A percentile compares a stretch with the other conserved stretches of the same genome.
Evolutionary conservation across 2,329 filamentous ascomycete species (phyloP).

Genomic region (Verticillium klebahnii): DNA sequence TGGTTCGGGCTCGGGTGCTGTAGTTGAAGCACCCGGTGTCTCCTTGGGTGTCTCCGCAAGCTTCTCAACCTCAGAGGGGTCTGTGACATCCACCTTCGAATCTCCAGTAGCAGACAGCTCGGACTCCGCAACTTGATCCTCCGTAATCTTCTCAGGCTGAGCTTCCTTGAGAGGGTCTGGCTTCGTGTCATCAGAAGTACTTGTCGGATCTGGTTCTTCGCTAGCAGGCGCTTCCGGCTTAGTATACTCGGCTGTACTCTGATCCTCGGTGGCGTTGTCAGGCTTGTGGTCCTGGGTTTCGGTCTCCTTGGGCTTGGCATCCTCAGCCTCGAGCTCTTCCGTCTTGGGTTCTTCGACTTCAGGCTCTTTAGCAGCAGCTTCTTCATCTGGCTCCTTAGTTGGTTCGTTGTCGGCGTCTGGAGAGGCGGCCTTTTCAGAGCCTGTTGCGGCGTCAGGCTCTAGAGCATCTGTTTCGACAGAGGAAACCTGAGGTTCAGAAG

Average conservation of each 20-base stretch:
- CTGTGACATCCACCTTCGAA: neutral
- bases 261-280: neutral
- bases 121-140: neutral
- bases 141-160: neutral
- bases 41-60: neutral
- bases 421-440: neutral
- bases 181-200: neutral
- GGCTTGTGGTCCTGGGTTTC: neutral
- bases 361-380: neutral
- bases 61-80: no score
- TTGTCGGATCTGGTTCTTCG: neutral
- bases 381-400: neutral
- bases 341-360: constrained; percentile 1
- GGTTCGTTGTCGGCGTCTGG: neutral
- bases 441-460: neutral
- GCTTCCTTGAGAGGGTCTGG: neutral
- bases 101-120: neutral
- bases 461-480: neutral
- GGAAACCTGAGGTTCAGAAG: neutral
- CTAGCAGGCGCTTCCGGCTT: neutral
- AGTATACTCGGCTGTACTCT: neutral
- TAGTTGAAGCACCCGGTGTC: neutral
- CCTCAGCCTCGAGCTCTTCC: constrained; percentile 2
- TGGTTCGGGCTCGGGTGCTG: neutral
- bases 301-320: neutral